Evolutionary conservation across 148 eudicot genomes (phyloP).

Genomic region (Vaccinium macrocarpon): DNA sequence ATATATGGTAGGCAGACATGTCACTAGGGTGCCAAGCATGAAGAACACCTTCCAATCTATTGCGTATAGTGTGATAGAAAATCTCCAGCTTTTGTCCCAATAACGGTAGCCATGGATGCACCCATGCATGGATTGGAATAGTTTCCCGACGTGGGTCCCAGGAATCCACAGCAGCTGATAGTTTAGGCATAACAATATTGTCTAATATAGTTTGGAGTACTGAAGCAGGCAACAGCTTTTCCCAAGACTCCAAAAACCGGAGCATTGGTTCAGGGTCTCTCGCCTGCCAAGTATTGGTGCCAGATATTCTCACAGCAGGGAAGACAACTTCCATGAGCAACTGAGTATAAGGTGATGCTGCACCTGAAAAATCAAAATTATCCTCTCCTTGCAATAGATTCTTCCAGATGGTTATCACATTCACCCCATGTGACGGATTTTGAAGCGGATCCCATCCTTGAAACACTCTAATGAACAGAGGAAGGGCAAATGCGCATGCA

Average conservation of each 20-base stretch:
- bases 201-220: slow-evolving; percentile 65
- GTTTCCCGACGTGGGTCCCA: slow-evolving; percentile 91
- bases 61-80: slow-evolving; percentile 58
- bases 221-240: slow-evolving; percentile 61
- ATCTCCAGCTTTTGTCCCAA: slow-evolving; percentile 68
- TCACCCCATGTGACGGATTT: slow-evolving; percentile 63
- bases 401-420: slow-evolving; percentile 62
- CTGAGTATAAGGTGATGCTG: slow-evolving; percentile 59
- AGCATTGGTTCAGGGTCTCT: slow-evolving; percentile 94
- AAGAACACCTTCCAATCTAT: slow-evolving; percentile 62
- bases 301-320: slow-evolving; percentile 85
- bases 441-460: slow-evolving; percentile 93
- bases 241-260: slow-evolving; percentile 72
- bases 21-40: slow-evolving; percentile 95
- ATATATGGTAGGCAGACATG: slow-evolving; percentile 54
- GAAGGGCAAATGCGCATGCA: slow-evolving; percentile 75
- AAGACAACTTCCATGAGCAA: slow-evolving; percentile 80
- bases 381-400: slow-evolving; percentile 68
- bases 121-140: slow-evolving; percentile 81
- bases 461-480: slow-evolving; percentile 71
- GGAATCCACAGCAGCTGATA: slow-evolving; percentile 67
- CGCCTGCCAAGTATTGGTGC: slow-evolving; percentile 85
- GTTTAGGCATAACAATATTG: slow-evolving; percentile 67
- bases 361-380: slow-evolving; percentile 40
- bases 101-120: slow-evolving; percentile 91